Conservation (phyloP, 2,329 filamentous ascomycete species). For the Calonectria leucothoes region DNA sequence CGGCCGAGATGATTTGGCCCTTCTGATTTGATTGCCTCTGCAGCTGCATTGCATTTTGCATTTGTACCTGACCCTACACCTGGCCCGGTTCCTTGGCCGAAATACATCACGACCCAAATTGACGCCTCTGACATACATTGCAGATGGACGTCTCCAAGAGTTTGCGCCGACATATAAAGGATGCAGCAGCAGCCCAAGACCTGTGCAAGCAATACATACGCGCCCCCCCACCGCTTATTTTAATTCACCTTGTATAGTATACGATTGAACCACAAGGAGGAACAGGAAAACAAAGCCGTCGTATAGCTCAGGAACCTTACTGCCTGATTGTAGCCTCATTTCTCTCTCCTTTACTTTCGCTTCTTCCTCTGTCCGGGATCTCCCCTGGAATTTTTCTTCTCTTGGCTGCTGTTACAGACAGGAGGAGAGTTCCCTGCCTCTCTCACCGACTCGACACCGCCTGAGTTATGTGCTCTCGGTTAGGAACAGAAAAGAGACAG, state of each 20-base stretch:
- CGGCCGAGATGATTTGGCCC: neutral
- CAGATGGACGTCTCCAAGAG: neutral
- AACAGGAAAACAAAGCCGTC: neutral
- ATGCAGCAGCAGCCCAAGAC: constrained; percentile 4
- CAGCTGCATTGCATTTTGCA: constrained; percentile 21
- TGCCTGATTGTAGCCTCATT: constrained; percentile 12
- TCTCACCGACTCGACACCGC: constrained; percentile 6
- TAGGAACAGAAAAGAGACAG: neutral
- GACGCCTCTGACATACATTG: neutral
- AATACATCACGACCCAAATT: neutral
- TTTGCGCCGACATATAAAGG: neutral
- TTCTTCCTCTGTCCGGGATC: neutral
- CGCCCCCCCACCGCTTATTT: neutral
- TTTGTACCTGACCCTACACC: constrained; percentile 15
- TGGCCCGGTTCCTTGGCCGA: constrained; percentile 13
- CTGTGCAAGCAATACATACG: neutral
- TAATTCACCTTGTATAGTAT: constrained; percentile 1
- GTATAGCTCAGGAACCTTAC: neutral
- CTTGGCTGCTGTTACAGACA: neutral
- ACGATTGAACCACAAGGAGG: neutral
- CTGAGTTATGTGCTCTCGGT: constrained; percentile 6
- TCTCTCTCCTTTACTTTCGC: constrained; percentile 14
- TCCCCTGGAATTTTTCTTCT: constrained; percentile 14
- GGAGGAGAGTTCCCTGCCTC: neutral
- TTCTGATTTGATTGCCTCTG: constrained; percentile 9